Evolutionary conservation across 495 filamentous ascomycete genomes (phyloP).

Genomic region (Trichoderma erinaceum): DNA sequence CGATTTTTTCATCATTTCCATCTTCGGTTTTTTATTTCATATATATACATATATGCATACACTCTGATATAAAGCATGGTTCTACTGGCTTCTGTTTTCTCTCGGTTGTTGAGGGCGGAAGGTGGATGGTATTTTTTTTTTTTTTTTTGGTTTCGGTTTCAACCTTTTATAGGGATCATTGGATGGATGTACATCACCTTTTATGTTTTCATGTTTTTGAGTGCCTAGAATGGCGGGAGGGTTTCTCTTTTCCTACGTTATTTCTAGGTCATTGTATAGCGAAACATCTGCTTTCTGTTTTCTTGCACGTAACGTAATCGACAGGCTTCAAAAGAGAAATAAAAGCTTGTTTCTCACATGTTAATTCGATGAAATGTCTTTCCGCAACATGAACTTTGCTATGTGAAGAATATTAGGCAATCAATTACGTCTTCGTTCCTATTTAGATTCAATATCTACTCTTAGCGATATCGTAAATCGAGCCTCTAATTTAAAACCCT

Average conservation of each 20-base stretch:
- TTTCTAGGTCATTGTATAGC: background rate
- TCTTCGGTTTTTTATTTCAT: background rate
- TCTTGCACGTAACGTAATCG: constrained; percentile 6
- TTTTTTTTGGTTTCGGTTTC: too few relatives aligned
- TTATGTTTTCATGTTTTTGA: background rate
- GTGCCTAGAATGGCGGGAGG: background rate
- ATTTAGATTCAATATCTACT: background rate
- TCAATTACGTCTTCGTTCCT: background rate
- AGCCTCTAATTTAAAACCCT: background rate
- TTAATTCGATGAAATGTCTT: too few relatives aligned
- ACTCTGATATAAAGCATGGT: background rate
- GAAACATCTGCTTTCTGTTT: background rate
- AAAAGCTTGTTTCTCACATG: too few relatives aligned
- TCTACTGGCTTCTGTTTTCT: background rate
- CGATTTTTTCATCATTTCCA: background rate
- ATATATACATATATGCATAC: background rate
- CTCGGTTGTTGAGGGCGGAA: background rate
- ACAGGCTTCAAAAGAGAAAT: background rate
- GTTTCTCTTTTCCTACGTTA: background rate
- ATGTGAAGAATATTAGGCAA: background rate
- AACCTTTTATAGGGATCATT: background rate
- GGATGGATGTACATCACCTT: constrained; percentile 7
- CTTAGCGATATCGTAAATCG: background rate
- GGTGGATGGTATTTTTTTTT: background rate
- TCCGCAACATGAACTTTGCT: too few relatives aligned